A percentile compares a stretch with the other conserved stretches of the same genome.
These are phyloP conservation scores for Rutstroemia sp. DNA, from an alignment of 2,329 filamentous ascomycete species.

Conservation along the genomic window DNA sequence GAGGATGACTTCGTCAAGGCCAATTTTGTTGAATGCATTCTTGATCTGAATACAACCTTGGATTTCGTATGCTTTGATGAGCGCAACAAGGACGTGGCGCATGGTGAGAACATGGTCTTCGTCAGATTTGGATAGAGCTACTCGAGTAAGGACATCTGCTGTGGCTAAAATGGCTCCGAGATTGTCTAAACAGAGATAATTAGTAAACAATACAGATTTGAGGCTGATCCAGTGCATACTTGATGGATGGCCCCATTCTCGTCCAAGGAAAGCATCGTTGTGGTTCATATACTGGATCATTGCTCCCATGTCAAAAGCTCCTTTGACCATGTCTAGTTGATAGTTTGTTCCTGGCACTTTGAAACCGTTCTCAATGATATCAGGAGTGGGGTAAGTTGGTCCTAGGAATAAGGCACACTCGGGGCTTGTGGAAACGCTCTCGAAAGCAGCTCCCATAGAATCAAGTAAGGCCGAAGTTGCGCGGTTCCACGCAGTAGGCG, in stretches of 20 bases:
- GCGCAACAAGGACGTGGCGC: conserved; percentile 26
- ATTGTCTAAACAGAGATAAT: conserved; percentile 28
- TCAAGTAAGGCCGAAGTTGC: conserved; percentile 17
- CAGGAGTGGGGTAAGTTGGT: conserved; percentile 13
- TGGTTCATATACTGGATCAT: conserved; percentile 36
- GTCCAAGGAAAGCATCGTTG: conserved; percentile 34
- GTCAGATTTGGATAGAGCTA: background rate
- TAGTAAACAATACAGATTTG: background rate
- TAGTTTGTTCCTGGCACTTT: conserved; percentile 33
- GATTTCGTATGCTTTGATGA: conserved; percentile 37
- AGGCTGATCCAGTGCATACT: conserved; percentile 11
- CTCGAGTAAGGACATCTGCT: conserved; percentile 21
- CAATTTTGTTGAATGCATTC: conserved; percentile 34
- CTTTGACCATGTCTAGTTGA: conserved; percentile 32
- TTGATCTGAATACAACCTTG: conserved; percentile 32
- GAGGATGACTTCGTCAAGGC: conserved; percentile 36
- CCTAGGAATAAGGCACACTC: conserved; percentile 16
- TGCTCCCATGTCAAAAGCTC: conserved; percentile 33
- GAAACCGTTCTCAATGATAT: conserved; percentile 29
- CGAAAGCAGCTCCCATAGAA: conserved; percentile 18
- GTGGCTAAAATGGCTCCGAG: conserved; percentile 32
- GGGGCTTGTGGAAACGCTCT: conserved; percentile 10
- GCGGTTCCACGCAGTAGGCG: conserved; percentile 8
- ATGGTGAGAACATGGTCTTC: conserved; percentile 27
- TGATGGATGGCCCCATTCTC: conserved; percentile 38